Conservation (phyloP, 371 early-diverging fungal genomes). For the Lichtheimia corymbifera region DNA sequence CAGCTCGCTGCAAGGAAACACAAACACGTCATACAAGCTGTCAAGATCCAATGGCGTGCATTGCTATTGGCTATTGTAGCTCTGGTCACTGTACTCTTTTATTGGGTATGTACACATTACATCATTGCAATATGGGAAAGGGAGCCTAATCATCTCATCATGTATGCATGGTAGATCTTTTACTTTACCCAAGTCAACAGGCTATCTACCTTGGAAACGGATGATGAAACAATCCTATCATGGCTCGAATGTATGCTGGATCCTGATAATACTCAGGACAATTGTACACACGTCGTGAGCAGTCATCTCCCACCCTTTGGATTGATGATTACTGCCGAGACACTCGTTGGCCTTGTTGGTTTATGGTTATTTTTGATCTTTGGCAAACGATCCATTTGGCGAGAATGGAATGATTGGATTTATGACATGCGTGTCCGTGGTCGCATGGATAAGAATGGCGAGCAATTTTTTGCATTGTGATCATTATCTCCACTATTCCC, state of each 20-base stretch:
- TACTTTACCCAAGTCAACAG: conserved; percentile 58
- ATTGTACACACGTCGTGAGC: conserved; percentile 29
- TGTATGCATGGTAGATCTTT: conserved; percentile 32
- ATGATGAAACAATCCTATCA: conserved; percentile 23
- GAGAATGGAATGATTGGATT: conserved; percentile 59
- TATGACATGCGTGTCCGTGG: conserved; percentile 42
- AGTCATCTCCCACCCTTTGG: conserved; percentile 54
- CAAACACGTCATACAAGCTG: conserved; percentile 61
- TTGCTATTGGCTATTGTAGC: conserved; percentile 58
- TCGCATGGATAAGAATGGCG: conserved; percentile 48
- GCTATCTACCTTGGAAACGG: conserved; percentile 24
- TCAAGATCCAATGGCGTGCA: conserved; percentile 72
- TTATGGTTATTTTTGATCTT: conserved; percentile 60
- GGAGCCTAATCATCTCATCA: background rate
- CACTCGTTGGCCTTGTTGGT: conserved; percentile 59
- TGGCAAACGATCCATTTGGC: conserved; percentile 54
- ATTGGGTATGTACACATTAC: conserved; percentile 38
- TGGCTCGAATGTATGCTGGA: conserved; percentile 61
- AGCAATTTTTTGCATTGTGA: conserved; percentile 44
- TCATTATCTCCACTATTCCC: background rate
- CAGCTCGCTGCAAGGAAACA: conserved; percentile 45
- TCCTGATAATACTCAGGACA: conserved; percentile 39
- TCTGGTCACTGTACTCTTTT: conserved; percentile 48
- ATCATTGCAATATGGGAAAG: background rate
- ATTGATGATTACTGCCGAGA: conserved; percentile 61